Conservation (phyloP, 805 yeast species). For the Spencermartinsiella europaea region DNA sequence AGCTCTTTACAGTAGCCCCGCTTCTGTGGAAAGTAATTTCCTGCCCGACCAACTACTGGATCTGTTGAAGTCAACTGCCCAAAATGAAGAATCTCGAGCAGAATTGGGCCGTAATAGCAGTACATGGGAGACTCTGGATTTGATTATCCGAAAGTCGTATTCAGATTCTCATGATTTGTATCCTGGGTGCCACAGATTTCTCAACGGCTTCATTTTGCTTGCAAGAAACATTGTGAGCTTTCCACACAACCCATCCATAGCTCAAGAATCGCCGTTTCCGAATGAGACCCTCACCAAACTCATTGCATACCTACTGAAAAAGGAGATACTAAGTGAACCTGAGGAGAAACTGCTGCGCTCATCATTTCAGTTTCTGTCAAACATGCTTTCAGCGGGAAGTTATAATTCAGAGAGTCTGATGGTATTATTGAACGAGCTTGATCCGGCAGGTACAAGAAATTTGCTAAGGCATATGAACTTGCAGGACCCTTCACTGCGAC, state of each 20-base stretch:
- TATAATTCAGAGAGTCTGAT: not conserved
- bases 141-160: not conserved
- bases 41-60: not conserved
- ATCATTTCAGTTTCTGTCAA: constrained; percentile 10
- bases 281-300: not conserved
- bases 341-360: constrained; percentile 10
- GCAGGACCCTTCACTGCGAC: not conserved
- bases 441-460: not conserved
- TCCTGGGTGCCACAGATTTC: constrained; percentile 27
- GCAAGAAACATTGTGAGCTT: constrained; percentile 42
- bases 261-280: too few species aligned
- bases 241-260: too few species aligned
- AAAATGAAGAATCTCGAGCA: not conserved
- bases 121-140: not conserved
- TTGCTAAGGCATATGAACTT: not conserved
- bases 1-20: not conserved
- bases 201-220: constrained; percentile 47
- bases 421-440: not conserved
- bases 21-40: not conserved
- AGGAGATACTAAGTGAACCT: constrained; percentile 4
- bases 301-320: not conserved
- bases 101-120: not conserved
- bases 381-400: constrained; percentile 6
- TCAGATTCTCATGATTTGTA: not conserved
- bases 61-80: not conserved